Percentiles rank a stretch among this genome's conserved stretches.
These are phyloP conservation scores for Verticillium alfalfae DNA, from an alignment of 2,329 filamentous ascomycete genomes.

Conservation along the genomic window DNA sequence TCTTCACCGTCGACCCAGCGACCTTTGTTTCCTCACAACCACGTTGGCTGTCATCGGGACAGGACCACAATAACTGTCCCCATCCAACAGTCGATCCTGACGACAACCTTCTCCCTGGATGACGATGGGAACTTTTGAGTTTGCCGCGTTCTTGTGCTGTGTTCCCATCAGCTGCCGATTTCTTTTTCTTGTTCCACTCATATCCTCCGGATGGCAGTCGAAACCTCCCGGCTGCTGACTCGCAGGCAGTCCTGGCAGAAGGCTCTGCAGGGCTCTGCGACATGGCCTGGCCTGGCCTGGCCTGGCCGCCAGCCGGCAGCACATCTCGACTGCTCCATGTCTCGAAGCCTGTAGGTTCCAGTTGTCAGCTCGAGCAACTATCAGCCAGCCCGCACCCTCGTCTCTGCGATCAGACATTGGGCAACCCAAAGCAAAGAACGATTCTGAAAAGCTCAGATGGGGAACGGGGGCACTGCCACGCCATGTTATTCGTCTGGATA, in stretches of 20 bases:
- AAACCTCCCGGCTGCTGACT: not conserved
- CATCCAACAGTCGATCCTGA: not conserved
- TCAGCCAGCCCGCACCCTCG: not conserved
- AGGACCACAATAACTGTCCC: not conserved
- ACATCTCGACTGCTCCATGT: not conserved
- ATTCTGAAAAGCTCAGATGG: not conserved
- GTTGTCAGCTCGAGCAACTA: not conserved
- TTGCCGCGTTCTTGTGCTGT: not conserved
- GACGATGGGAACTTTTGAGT: not conserved
- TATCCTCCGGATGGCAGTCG: not conserved
- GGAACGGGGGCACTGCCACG: not conserved
- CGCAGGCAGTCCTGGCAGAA: not conserved
- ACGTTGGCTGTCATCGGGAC: not conserved
- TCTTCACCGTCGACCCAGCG: not conserved
- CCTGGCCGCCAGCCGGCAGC: not conserved
- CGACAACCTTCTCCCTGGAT: not conserved
- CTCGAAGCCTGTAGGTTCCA: not conserved
- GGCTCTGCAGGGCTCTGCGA: not conserved
- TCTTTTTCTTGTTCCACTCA: not conserved
- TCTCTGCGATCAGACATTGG: not conserved
- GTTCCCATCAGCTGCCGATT: not conserved
- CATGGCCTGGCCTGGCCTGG: not conserved
- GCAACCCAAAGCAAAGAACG: not conserved
- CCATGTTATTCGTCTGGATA: not conserved
- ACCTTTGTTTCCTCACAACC: not conserved